Evolutionary conservation across 306 rosid genomes (phyloP), one percentile per base, ranked within the genome.

Genomic region (Alnus glutinosa): DNA sequence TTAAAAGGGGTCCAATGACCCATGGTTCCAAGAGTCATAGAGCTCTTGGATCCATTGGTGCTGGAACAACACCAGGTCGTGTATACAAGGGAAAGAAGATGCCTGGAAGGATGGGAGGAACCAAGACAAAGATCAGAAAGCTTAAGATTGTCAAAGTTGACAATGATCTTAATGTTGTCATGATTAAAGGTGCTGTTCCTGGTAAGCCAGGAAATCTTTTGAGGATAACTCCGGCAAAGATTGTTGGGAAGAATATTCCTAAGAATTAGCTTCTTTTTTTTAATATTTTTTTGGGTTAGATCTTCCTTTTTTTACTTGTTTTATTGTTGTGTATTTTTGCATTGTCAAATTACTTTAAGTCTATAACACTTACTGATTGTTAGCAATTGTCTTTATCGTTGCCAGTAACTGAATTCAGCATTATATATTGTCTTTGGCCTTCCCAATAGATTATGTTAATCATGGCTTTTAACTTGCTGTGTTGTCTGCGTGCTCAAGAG

Each of bases 51-150:
- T 95, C 99, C 0, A 95, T 95, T 36, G 98, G 99, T 58, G 99
- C 97, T 1, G 99, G 99, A 77, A 95, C 99, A 0, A 95, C 99
- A 1, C 99, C 97, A 0, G 99, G 99, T 0, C 87, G 92, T 7
- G 99, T 95, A 2, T 93, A 91, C 83, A 84, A 84, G 73, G 99
- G 99, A 55, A 95, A 95, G 89, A 95, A 95, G 91, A 95, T 95
- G 99, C 98, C 99, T 46, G 98, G 99, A 7, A 85, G 98, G 83
- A 95, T 95, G 99, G 99, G 98, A 78, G 99, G 99, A 81, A 90
- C 92, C 51, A 95, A 90, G 72, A 89, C 77, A 3, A 95, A 95
- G 92, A 93, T 89, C 28, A 85, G 98, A 78, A 95, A 93, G 89
- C 98, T 93, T n/a, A 93, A 86, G 89, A 91, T 95, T 82, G 97